phyloP scores from a whole-genome alignment of 371 early-diverging fungal species.

The Zopfochytrium polystomum region DNA sequence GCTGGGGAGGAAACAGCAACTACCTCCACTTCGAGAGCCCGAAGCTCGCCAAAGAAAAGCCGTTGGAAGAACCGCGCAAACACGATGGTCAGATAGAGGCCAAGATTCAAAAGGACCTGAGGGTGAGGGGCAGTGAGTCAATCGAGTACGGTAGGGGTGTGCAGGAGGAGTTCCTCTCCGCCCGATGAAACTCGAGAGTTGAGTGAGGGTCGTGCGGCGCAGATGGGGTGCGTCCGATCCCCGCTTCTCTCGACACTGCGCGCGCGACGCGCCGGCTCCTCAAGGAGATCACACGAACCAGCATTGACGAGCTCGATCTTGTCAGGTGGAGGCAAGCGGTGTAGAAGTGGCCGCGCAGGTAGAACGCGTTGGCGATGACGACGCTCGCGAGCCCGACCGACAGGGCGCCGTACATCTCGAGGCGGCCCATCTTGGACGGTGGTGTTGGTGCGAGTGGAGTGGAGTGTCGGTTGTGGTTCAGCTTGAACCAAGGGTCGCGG shows the following conservation, averaged over 20 bases:
- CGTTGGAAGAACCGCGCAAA: constrained; percentile 71
- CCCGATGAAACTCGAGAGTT: neutral
- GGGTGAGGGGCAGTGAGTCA: neutral
- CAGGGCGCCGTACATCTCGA: constrained; percentile 72
- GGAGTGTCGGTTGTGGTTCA: no score
- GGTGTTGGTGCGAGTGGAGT: no score
- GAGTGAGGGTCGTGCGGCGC: no score
- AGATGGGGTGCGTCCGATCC: no score
- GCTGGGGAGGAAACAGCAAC: neutral
- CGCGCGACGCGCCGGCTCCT: neutral
- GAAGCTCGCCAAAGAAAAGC: constrained; percentile 85
- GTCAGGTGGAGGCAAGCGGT: constrained; percentile 83
- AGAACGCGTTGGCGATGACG: constrained; percentile 69
- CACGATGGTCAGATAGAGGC: constrained; percentile 70
- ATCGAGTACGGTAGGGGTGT: neutral
- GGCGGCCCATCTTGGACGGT: constrained; percentile 51
- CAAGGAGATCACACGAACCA: constrained; percentile 52
- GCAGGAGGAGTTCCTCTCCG: no score
- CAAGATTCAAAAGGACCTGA: constrained; percentile 78
- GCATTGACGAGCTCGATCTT: constrained; percentile 78
- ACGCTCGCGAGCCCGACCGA: constrained; percentile 67
- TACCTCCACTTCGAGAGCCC: constrained; percentile 89
- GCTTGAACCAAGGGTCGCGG: no score
- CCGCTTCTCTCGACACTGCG: no score
- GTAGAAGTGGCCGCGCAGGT: constrained; percentile 76